These are phyloP conservation scores for Pseudonitzschia delicatissima DNA, from an alignment of 108 stramenopile genomes.

Conservation along the genomic window DNA sequence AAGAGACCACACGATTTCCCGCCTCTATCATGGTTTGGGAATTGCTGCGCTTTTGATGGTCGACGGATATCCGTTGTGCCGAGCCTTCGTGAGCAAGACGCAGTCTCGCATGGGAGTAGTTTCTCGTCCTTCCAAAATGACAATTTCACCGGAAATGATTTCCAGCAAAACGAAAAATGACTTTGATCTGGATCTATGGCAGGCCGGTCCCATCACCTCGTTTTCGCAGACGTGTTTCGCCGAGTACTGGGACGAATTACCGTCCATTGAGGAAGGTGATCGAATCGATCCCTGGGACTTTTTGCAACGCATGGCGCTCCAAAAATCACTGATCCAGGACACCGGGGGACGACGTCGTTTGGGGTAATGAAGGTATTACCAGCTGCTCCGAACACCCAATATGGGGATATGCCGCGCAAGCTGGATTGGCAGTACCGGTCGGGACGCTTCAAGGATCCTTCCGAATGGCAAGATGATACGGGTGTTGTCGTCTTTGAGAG, in stretches of 20 bases:
- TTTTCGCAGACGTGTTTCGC: conserved; percentile 5
- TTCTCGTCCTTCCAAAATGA: too few species aligned
- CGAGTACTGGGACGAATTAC: conserved; percentile 2
- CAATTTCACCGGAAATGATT: too few species aligned
- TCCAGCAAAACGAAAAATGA: too few species aligned
- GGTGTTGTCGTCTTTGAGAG: not conserved
- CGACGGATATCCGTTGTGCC: too few species aligned
- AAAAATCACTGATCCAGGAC: conserved; percentile 13
- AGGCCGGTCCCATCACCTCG: conserved; percentile 4
- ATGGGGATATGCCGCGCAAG: conserved; percentile 17
- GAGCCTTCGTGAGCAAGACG: too few species aligned
- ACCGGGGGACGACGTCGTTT: not conserved
- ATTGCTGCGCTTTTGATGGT: too few species aligned
- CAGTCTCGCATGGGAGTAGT: too few species aligned
- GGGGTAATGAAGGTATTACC: not conserved
- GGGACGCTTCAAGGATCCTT: conserved; percentile 14
- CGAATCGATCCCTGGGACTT: conserved; percentile 9
- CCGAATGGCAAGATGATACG: not conserved
- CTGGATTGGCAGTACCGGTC: conserved; percentile 30
- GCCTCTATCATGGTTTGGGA: too few species aligned
- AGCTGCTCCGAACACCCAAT: conserved; percentile 12
- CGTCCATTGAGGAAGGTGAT: not conserved
- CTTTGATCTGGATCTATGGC: conserved; percentile 14
- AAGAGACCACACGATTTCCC: too few species aligned
- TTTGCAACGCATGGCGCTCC: conserved; percentile 17